A percentile compares a stretch with the other conserved stretches of the same genome.
Conservation (phyloP, 2,329 filamentous ascomycete genomes). For the Tolypocladium album region DNA sequence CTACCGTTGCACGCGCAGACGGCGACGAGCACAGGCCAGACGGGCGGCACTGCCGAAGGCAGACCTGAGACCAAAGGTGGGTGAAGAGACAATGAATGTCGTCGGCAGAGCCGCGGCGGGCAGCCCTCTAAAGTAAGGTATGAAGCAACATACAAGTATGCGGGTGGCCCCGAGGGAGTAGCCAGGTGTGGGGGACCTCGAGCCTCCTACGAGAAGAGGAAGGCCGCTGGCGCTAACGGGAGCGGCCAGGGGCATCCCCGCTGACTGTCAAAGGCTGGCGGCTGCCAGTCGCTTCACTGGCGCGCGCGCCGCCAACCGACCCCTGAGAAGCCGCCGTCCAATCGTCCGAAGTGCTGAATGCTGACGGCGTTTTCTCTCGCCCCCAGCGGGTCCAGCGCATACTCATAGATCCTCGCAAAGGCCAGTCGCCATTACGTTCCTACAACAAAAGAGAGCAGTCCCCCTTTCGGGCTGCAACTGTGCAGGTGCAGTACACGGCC, state of each 20-base stretch:
- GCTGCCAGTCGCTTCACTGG: not conserved
- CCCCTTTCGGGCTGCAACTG: not conserved
- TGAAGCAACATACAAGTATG: not conserved
- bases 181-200: not conserved
- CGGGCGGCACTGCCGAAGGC: not conserved
- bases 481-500: not conserved
- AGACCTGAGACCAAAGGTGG: too few species aligned
- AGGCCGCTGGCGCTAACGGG: not conserved
- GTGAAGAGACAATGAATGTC: not conserved
- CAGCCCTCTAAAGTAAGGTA: not conserved
- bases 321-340: not conserved
- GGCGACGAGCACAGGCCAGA: not conserved
- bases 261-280: not conserved
- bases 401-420: too few species aligned
- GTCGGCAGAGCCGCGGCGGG: not conserved
- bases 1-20: not conserved
- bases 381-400: not conserved
- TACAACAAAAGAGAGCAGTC: not conserved
- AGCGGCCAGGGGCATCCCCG: not conserved
- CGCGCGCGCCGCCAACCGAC: not conserved
- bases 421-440: not conserved
- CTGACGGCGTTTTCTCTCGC: not conserved
- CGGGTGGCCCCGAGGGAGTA: not conserved
- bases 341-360: not conserved
- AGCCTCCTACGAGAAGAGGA: not conserved